phyloP scores from a whole-genome alignment of 495 filamentous ascomycete genomes.

The Tuber aestivum region DNA sequence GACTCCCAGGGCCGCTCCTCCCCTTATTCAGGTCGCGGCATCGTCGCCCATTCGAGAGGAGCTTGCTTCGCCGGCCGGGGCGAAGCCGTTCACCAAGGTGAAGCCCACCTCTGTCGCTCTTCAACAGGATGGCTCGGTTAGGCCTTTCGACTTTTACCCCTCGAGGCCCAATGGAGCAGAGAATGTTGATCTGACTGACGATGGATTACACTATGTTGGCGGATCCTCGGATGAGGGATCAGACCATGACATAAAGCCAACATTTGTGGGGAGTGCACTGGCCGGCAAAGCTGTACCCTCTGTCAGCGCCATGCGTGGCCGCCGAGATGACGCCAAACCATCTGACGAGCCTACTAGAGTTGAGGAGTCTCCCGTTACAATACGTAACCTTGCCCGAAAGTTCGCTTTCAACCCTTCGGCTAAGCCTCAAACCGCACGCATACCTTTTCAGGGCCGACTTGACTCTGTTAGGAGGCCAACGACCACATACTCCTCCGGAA shows the following conservation, averaged over 20 bases:
- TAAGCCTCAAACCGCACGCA: slow-evolving; percentile 1
- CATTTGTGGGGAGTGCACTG: slow-evolving; percentile 26
- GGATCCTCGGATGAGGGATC: slow-evolving; percentile 55
- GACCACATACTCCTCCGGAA: slow-evolving; percentile 29
- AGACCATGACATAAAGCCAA: slow-evolving; percentile 60
- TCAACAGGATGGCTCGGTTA: slow-evolving; percentile 31
- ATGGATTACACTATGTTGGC: slow-evolving; percentile 54
- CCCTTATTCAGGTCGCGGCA: slow-evolving; percentile 71
- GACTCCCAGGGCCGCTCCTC: slow-evolving; percentile 44
- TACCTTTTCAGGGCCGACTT: slow-evolving; percentile 38
- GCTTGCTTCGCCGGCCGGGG: slow-evolving; percentile 19
- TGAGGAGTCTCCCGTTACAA: slow-evolving; percentile 27
- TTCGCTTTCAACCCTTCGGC: slow-evolving; percentile 28
- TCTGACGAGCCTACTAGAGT: slow-evolving; percentile 14
- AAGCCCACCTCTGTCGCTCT: slow-evolving; percentile 12
- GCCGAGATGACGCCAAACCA: slow-evolving; percentile 21
- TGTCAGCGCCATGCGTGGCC: slow-evolving; percentile 35
- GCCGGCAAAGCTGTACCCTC: slow-evolving; percentile 27
- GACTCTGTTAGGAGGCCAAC: slow-evolving; percentile 37
- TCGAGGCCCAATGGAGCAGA: slow-evolving; percentile 21
- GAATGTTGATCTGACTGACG: slow-evolving; percentile 44
- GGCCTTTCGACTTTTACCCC: slow-evolving; percentile 41
- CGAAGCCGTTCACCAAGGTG: not conserved
- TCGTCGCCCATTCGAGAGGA: slow-evolving; percentile 63
- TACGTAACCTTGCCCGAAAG: slow-evolving; percentile 7